Conservation (phyloP, 2,329 filamentous ascomycete genomes). For the Penicillium hesseltinei region DNA sequence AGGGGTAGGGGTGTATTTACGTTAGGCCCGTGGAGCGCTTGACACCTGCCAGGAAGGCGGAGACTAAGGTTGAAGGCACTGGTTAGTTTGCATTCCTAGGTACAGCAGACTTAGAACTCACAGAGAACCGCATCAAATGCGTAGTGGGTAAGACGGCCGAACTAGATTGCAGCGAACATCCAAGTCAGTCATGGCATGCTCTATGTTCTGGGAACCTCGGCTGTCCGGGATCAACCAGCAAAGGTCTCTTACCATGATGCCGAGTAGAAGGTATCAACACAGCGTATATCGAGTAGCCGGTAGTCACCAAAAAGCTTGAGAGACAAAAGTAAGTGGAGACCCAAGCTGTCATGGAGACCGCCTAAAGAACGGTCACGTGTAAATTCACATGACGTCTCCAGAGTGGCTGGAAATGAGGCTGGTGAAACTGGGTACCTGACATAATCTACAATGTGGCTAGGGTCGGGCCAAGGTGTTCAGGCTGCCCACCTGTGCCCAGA, state of each 20-base stretch:
- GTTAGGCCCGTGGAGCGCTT: constrained; percentile 96
- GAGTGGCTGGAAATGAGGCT: constrained; percentile 13
- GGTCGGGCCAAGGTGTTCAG: not conserved
- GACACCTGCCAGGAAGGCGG: constrained; percentile 93
- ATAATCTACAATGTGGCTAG: constrained; percentile 7
- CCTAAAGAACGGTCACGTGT: constrained; percentile 7
- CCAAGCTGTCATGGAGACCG: not conserved
- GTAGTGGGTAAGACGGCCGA: constrained; percentile 29
- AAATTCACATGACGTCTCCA: constrained; percentile 19
- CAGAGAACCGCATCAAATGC: constrained; percentile 29
- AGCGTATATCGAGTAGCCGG: not conserved
- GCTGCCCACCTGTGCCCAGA: not conserved
- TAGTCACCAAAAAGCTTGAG: not conserved
- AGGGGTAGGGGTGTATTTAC: constrained; percentile 61
- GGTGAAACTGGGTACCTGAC: not conserved
- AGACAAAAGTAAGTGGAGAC: not conserved
- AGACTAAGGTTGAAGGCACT: constrained; percentile 58
- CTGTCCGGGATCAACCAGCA: not conserved
- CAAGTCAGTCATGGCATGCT: constrained; percentile 5
- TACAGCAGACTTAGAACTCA: constrained; percentile 4
- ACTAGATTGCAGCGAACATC: constrained; percentile 10
- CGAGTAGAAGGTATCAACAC: not conserved
- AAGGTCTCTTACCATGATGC: constrained; percentile 20
- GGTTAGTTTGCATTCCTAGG: constrained; percentile 6
- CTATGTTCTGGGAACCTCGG: not conserved